A percentile compares a stretch with the other conserved stretches of the same genome.
Evolutionary conservation across 2,329 filamentous ascomycete genomes (phyloP).

Genomic region (Biscogniauxia mediterranea): DNA sequence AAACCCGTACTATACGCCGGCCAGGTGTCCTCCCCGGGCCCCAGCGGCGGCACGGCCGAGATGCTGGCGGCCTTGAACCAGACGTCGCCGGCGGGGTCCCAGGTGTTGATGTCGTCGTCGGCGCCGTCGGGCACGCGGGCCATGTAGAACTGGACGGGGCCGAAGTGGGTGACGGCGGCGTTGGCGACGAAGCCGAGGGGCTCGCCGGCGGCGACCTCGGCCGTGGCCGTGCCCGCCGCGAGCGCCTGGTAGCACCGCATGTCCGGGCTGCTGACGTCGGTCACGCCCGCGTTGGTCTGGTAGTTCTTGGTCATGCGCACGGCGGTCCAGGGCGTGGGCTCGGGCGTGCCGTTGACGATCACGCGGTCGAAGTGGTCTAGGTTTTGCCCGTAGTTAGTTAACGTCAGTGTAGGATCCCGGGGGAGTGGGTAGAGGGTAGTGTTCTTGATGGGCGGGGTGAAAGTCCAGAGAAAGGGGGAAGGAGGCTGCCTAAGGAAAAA

Average conservation of each 20-base stretch:
- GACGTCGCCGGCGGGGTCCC: constrained; percentile 33
- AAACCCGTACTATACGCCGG: constrained; percentile 24
- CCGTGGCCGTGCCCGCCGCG: constrained; percentile 21
- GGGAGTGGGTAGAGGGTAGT: not conserved
- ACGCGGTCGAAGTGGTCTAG: constrained; percentile 33
- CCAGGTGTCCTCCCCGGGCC: constrained; percentile 24
- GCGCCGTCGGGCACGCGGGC: constrained; percentile 29
- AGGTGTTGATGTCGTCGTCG: constrained; percentile 32
- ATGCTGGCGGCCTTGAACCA: constrained; percentile 35
- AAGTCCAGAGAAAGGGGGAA: no score
- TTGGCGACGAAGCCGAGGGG: constrained; percentile 30
- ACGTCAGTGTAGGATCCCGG: not conserved
- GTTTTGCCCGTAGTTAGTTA: not conserved
- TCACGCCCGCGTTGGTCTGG: constrained; percentile 34
- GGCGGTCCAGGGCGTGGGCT: constrained; percentile 28
- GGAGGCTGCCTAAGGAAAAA: not conserved
- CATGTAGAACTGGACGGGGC: constrained; percentile 36
- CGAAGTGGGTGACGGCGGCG: constrained; percentile 30
- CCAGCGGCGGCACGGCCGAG: constrained; percentile 22
- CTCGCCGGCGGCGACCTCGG: constrained; percentile 29
- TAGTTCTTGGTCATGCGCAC: constrained; percentile 36
- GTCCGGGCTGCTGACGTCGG: constrained; percentile 30
- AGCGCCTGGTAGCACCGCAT: constrained; percentile 34
- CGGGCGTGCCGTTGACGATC: constrained; percentile 25
- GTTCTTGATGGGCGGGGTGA: not conserved